A percentile compares a stretch with the other conserved stretches of the same genome.
phyloP scores from a whole-genome alignment of 2,329 filamentous ascomycete genomes.

The Seiridium cupressi region DNA sequence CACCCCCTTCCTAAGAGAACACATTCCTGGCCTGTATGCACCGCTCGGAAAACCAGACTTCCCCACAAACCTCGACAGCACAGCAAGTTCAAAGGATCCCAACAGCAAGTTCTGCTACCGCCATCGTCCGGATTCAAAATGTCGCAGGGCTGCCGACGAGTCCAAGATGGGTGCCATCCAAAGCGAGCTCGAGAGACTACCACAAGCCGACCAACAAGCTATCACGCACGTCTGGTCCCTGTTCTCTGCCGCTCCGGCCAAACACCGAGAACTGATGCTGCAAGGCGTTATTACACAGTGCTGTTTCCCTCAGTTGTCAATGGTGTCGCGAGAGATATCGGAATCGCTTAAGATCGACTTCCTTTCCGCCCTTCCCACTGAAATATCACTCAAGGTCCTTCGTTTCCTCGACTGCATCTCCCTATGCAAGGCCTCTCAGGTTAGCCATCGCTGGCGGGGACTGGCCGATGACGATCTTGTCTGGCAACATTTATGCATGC shows the following conservation, averaged over 20 bases:
- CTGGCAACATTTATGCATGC: conserved; percentile 97
- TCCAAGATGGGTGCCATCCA: conserved; percentile 95
- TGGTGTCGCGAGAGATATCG: conserved; percentile 83
- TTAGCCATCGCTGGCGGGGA: conserved; percentile 82
- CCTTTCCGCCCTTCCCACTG: conserved; percentile 79
- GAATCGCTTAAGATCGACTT: conserved; percentile 99
- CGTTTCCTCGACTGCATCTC: conserved; percentile 92
- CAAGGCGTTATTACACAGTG: conserved; percentile 95
- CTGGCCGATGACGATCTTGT: conserved; percentile 97
- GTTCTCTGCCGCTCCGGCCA: conserved; percentile 91
- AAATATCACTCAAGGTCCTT: conserved; percentile 91
- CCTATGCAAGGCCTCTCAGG: conserved; percentile 92
- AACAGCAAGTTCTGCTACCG: conserved; percentile 96
- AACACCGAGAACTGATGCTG: conserved; percentile 93
- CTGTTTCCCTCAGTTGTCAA: conserved; percentile 95
- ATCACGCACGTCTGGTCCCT: conserved; percentile 98
- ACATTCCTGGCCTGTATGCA: conserved; percentile 87
- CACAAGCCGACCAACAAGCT: conserved; percentile 84
- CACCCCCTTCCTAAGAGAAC: conserved; percentile 83
- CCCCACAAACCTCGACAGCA: conserved; percentile 31
- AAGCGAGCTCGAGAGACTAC: conserved; percentile 79
- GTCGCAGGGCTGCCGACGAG: conserved; percentile 88
- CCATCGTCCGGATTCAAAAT: conserved; percentile 91
- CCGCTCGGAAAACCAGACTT: conserved; percentile 63
- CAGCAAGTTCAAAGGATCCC: conserved; percentile 47